Conservation (phyloP, 208 protist genomes). For the Trypanosoma mega region DNA sequence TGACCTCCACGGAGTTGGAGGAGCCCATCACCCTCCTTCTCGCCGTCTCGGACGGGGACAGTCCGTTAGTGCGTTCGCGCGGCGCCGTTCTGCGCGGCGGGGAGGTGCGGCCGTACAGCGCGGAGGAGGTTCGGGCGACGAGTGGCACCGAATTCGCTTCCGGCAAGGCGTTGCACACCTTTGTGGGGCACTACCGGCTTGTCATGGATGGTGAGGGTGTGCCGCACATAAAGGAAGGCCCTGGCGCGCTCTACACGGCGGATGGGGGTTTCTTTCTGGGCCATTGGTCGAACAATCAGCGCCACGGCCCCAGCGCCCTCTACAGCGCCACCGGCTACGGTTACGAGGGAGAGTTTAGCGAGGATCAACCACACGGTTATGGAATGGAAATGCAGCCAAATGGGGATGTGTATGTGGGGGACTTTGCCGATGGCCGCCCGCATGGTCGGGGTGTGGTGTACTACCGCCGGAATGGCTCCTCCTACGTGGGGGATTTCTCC, state of each 20-base stretch:
- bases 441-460: slow-evolving; percentile 24
- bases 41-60: background rate
- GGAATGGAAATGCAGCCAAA: slow-evolving; percentile 16
- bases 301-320: slow-evolving; percentile 20
- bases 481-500: slow-evolving; percentile 27
- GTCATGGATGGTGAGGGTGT: background rate
- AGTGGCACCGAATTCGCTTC: slow-evolving; percentile 15
- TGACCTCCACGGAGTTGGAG: background rate
- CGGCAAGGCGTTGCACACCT: slow-evolving; percentile 14
- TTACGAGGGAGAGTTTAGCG: slow-evolving; percentile 28
- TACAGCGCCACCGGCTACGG: slow-evolving; percentile 17
- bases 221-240: slow-evolving; percentile 16
- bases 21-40: slow-evolving; percentile 10
- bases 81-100: slow-evolving; percentile 1
- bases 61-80: background rate
- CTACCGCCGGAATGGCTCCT: slow-evolving; percentile 20
- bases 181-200: slow-evolving; percentile 9
- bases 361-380: slow-evolving; percentile 21
- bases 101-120: slow-evolving; percentile 12
- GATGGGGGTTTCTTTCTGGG: slow-evolving; percentile 26
- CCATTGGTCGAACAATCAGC: slow-evolving; percentile 19
- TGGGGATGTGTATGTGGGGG: slow-evolving; percentile 22
- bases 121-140: slow-evolving; percentile 3
- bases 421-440: slow-evolving; percentile 20
- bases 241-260: slow-evolving; percentile 21